phyloP scores from a whole-genome alignment of 2,329 filamentous ascomycete genomes.

The Pseudodiploospora longispora region DNA sequence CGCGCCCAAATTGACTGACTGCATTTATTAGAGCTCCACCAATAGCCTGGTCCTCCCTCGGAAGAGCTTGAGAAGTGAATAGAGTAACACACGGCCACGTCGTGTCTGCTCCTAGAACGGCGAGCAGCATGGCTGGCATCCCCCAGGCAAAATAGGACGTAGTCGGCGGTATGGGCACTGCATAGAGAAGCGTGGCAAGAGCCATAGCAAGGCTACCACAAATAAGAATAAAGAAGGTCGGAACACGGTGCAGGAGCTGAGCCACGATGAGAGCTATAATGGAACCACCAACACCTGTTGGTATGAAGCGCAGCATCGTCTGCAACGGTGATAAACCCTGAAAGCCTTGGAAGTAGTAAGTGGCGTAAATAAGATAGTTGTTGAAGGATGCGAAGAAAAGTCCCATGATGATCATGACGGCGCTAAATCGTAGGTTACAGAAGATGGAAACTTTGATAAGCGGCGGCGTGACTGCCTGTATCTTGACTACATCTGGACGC shows the following conservation, averaged over 20 bases:
- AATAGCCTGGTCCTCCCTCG: conserved; percentile 56
- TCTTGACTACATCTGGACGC: neutral
- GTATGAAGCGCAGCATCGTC: conserved; percentile 61
- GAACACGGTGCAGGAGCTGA: conserved; percentile 47
- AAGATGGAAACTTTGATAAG: conserved; percentile 63
- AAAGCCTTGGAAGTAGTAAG: conserved; percentile 64
- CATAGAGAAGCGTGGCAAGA: conserved; percentile 52
- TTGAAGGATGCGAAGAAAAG: conserved; percentile 63
- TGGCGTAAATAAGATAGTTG: conserved; percentile 58
- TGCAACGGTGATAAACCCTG: conserved; percentile 54
- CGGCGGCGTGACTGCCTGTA: conserved; percentile 28
- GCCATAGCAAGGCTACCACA: conserved; percentile 49
- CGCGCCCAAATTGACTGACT: conserved; percentile 55
- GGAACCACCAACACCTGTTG: conserved; percentile 53
- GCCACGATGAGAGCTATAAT: conserved; percentile 49
- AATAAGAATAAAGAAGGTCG: conserved; percentile 48
- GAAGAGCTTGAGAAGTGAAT: conserved; percentile 55
- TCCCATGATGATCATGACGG: conserved; percentile 56
- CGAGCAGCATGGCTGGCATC: conserved; percentile 57
- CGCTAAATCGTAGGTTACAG: conserved; percentile 48
- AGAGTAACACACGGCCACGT: conserved; percentile 58
- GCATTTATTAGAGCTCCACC: conserved; percentile 62
- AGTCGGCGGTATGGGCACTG: conserved; percentile 50
- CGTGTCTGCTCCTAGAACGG: conserved; percentile 58
- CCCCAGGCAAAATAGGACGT: conserved; percentile 62